Evolutionary conservation across 352 stramenopile genomes (phyloP).

Genomic region (Globisporangium cystogenes): DNA sequence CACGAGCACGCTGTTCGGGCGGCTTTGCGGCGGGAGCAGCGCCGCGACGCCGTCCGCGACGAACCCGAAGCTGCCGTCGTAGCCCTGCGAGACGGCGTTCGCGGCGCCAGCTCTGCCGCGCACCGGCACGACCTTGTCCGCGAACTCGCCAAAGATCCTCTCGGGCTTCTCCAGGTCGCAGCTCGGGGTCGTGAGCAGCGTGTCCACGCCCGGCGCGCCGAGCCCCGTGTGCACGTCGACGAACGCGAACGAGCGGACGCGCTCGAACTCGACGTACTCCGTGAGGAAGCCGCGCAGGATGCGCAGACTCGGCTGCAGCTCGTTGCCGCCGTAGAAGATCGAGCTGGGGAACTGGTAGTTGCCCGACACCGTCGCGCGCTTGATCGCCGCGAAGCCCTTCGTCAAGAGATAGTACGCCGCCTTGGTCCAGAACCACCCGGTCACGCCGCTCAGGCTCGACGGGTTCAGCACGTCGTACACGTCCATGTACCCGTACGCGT

Average conservation of each 20-base stretch:
- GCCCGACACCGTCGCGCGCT: slow-evolving; percentile 79
- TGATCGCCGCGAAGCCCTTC: slow-evolving; percentile 52
- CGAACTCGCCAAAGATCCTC: slow-evolving; percentile 20
- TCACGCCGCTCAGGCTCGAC: slow-evolving; percentile 5
- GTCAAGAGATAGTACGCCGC: slow-evolving; percentile 21
- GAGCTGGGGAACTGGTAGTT: slow-evolving; percentile 87
- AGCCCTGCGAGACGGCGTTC: slow-evolving; percentile 36
- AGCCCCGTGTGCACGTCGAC: slow-evolving; percentile 94
- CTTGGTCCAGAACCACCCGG: slow-evolving; percentile 48
- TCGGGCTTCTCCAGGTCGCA: slow-evolving; percentile 2
- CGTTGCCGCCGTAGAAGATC: slow-evolving; percentile 82
- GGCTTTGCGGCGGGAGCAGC: slow-evolving; percentile 16
- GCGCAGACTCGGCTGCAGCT: slow-evolving; percentile 64
- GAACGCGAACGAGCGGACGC: slow-evolving; percentile 47
- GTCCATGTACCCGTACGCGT: slow-evolving; percentile 73
- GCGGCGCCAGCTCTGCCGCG: slow-evolving; percentile 15
- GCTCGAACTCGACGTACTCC: slow-evolving; percentile 36
- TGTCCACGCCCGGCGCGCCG: slow-evolving; percentile 58
- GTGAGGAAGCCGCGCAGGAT: slow-evolving; percentile 60
- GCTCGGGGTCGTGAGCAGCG: slow-evolving; percentile 30
- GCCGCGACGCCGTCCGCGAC: slow-evolving; percentile 26
- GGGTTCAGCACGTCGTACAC: slow-evolving; percentile 73
- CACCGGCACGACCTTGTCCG: slow-evolving; percentile 2
- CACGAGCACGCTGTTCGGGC: slow-evolving; percentile 9
- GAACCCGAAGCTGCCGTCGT: slow-evolving; percentile 45